Evolutionary conservation across 805 yeast genomes (phyloP).

Genomic region (Kodamaea lidongshanica): DNA sequence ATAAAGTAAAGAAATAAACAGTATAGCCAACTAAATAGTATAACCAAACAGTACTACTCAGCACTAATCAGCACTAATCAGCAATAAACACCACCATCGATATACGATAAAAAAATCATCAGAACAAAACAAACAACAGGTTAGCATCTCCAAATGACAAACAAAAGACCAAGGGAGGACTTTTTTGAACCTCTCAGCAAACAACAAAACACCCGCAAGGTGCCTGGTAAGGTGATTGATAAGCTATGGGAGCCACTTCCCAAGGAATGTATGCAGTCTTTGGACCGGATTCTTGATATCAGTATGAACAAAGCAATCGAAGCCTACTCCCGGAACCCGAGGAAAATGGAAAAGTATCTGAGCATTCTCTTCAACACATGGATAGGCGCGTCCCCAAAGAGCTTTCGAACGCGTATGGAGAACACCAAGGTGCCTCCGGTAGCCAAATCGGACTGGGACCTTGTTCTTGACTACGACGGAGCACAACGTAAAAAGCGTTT

Average conservation of each 20-base stretch:
- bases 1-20: too few species aligned
- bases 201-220: conserved; percentile 8
- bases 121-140: too few species aligned
- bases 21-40: too few species aligned
- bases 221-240: conserved; percentile 24
- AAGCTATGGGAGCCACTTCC: conserved; percentile 27
- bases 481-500: conserved; percentile 19
- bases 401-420: conserved; percentile 21
- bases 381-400: conserved; percentile 16
- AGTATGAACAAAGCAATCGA: conserved; percentile 23
- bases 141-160: too few species aligned
- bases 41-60: too few species aligned
- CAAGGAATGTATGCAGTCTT: conserved; percentile 9
- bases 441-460: conserved; percentile 13
- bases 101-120: too few species aligned
- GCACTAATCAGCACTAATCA: too few species aligned
- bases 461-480: conserved; percentile 22
- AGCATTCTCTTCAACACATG: conserved; percentile 19
- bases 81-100: too few species aligned
- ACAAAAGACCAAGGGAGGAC: conserved; percentile 1
- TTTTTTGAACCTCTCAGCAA: conserved; percentile 1
- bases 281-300: conserved; percentile 22
- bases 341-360: conserved; percentile 19
- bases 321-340: conserved; percentile 12
- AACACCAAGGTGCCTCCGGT: conserved; percentile 24